Evolutionary conservation across 1,284 basidiomycete genomes (phyloP).

Genomic region (Irpex sp.): DNA sequence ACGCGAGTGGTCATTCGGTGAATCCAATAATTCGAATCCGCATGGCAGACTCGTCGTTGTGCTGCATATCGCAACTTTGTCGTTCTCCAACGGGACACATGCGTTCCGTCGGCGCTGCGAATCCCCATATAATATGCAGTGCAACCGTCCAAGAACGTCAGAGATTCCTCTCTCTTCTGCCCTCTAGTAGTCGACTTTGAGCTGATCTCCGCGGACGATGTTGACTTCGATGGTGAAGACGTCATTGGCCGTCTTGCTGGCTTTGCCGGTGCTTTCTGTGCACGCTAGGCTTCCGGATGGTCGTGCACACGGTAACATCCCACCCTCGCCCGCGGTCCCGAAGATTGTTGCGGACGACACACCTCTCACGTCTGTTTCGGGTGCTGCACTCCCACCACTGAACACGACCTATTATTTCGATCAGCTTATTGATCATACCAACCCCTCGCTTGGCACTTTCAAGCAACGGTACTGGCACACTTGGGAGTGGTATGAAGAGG

Average conservation of each 20-base stretch:
- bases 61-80: neutral
- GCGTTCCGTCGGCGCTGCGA: neutral
- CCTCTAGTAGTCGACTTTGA: neutral
- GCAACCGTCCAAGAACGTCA: neutral
- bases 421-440: conserved; percentile 70
- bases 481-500: conserved; percentile 57
- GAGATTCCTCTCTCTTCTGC: neutral
- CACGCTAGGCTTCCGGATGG: conserved; percentile 16
- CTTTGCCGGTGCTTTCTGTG: neutral
- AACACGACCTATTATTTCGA: conserved; percentile 55
- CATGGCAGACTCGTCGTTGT: neutral
- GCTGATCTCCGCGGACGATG: neutral
- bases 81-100: neutral
- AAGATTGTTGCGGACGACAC: conserved; percentile 8
- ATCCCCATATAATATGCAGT: neutral
- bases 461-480: conserved; percentile 70
- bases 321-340: conserved; percentile 19
- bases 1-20: neutral
- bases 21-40: neutral
- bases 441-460: conserved; percentile 73
- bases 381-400: conserved; percentile 25
- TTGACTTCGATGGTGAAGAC: neutral
- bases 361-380: conserved; percentile 3
- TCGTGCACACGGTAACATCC: conserved; percentile 20
- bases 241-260: neutral